Evolutionary conservation across 1,284 basidiomycete genomes (phyloP).

Genomic region (Malassezia sp.): DNA sequence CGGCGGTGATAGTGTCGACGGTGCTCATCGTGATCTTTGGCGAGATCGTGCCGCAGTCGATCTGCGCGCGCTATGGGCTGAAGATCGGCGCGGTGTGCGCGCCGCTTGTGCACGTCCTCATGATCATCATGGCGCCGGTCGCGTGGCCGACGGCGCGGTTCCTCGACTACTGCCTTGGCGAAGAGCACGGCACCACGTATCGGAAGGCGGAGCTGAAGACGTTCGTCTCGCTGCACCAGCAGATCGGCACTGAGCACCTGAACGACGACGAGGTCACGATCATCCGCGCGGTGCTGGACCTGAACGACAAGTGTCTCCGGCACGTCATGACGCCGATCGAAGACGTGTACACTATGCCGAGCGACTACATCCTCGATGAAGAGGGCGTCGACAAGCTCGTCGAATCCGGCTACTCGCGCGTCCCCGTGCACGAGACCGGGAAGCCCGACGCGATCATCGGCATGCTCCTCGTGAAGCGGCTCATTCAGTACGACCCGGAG

Average conservation of each 20-base stretch:
- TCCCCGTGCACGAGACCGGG: constrained; percentile 73
- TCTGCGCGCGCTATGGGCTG: constrained; percentile 80
- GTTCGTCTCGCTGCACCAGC: constrained; percentile 66
- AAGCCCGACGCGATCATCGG: constrained; percentile 70
- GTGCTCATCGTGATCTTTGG: constrained; percentile 50
- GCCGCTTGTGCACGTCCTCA: constrained; percentile 52
- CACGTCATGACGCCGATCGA: constrained; percentile 54
- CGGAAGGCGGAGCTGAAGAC: constrained; percentile 61
- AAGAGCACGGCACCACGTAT: constrained; percentile 48
- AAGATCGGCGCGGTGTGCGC: constrained; percentile 84
- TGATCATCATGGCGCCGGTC: constrained; percentile 49
- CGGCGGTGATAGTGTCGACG: constrained; percentile 40
- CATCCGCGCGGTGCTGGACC: constrained; percentile 44
- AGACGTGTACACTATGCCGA: constrained; percentile 66
- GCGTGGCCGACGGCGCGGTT: constrained; percentile 48
- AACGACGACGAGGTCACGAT: constrained; percentile 73
- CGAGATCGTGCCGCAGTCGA: constrained; percentile 48
- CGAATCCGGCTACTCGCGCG: constrained; percentile 70
- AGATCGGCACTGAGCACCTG: constrained; percentile 65
- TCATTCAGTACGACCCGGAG: constrained; percentile 79
- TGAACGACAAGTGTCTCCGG: constrained; percentile 57
- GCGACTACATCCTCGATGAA: constrained; percentile 70
- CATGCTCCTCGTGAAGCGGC: constrained; percentile 62
- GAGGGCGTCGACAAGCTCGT: constrained; percentile 57
- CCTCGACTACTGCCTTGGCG: constrained; percentile 49